Evolutionary conservation across 768 basidiomycete genomes (phyloP).

Genomic region (Rubroboletus satanas): DNA sequence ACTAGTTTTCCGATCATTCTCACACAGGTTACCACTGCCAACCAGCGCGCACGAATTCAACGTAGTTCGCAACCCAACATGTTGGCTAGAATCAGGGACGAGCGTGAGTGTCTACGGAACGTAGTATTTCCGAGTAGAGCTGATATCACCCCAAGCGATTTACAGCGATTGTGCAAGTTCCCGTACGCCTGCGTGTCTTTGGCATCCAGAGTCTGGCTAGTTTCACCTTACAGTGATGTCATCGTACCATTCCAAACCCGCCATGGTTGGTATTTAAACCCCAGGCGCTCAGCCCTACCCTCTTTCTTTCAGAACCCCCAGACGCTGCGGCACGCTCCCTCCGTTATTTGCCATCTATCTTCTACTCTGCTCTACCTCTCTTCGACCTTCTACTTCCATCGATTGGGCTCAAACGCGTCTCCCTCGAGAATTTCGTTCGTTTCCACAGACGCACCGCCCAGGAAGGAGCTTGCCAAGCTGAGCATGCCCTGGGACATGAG

Average conservation of each 20-base stretch:
- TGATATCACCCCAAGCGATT: not conserved
- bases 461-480: not conserved
- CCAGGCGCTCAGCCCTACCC: not conserved
- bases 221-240: not conserved
- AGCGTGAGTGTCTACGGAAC: not conserved
- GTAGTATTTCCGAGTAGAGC: not conserved
- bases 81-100: not conserved
- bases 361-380: too few relatives aligned
- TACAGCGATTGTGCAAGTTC: too few relatives aligned
- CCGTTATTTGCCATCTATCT: not conserved
- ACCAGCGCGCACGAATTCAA: not conserved
- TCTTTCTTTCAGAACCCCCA: not conserved
- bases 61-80: not conserved
- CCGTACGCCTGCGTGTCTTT: not conserved
- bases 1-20: not conserved
- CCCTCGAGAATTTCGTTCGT: not conserved
- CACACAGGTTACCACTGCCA: not conserved
- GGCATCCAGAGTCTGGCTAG: too few relatives aligned
- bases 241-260: not conserved
- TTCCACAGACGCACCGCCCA: not conserved
- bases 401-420: too few relatives aligned
- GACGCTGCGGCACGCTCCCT: not conserved
- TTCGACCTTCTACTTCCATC: not conserved
- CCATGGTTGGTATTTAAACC: not conserved
- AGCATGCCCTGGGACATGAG: not conserved